Evolutionary conservation across 441 rosid species (phyloP).

Genomic region (Euphorbia corollata): DNA sequence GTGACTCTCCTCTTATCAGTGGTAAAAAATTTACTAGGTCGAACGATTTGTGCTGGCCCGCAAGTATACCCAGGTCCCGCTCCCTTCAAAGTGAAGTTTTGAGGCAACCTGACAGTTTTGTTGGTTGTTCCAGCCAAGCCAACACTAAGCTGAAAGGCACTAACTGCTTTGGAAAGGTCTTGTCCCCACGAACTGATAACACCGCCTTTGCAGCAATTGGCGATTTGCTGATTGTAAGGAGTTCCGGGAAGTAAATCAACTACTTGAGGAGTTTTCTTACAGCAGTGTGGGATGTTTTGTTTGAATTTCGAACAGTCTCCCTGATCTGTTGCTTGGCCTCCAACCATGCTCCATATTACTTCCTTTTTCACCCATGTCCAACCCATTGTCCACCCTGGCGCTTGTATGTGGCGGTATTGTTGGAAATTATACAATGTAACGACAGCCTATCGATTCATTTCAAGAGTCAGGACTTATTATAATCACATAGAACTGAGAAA

Average conservation of each 20-base stretch:
- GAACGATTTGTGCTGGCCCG: constrained; percentile 47
- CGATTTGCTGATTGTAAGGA: constrained; percentile 55
- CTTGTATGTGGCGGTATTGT: constrained; percentile 69
- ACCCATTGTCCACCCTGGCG: constrained; percentile 76
- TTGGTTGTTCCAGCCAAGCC: constrained; percentile 73
- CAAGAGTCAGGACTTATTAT: constrained; percentile 8
- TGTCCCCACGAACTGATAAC: constrained; percentile 63
- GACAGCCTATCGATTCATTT: constrained; percentile 41
- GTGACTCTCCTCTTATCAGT: constrained; percentile 61
- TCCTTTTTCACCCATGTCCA: constrained; percentile 78
- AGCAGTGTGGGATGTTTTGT: constrained; percentile 68
- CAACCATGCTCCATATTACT: constrained; percentile 70
- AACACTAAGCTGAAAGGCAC: constrained; percentile 66
- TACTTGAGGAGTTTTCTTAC: constrained; percentile 56
- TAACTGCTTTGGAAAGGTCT: constrained; percentile 54
- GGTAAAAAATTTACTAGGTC: constrained; percentile 40
- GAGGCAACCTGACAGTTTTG: constrained; percentile 56
- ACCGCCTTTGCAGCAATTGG: constrained; percentile 85
- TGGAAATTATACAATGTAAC: constrained; percentile 75
- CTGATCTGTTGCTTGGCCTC: constrained; percentile 72
- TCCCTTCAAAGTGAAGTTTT: constrained; percentile 53
- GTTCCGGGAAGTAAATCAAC: constrained; percentile 81
- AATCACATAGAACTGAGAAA: background rate
- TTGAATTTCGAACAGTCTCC: constrained; percentile 86
- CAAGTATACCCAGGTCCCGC: constrained; percentile 89